Base-by-base conservation (phyloP, 169 alveolate species). In the Cryptosporidium sp. region DNA sequence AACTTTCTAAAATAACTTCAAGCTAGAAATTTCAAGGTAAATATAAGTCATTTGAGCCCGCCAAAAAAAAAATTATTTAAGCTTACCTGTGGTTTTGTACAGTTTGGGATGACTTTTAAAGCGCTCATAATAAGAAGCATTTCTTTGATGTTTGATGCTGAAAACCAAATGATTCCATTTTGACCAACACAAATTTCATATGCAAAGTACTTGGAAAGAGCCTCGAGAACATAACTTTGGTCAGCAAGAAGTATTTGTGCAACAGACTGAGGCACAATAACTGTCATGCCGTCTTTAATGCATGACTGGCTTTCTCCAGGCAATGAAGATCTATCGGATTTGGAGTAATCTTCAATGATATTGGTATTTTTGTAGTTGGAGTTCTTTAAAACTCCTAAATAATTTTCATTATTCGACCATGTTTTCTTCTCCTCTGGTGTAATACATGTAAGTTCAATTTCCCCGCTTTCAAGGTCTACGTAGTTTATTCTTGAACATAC, bases 331-430 rank as follows among this genome's bases (percentile, higher is more conserved):
- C 42, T 65, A 4, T 26, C 72, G 7, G 44, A 35, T 29, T 65
- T 65, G 16, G 72, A 65, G 52, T 65, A 65, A 16, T 80, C 75
- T 10, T 62, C 67, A 10, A 29, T 23, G 12, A 18, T 10, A 29
- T 60, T 37, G n/a, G 21, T 33, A 29, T 80, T 80, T 35, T 42
- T 80, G 23, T 42, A 23, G 56, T 60, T 80, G n/a, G 48, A 39
- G 39, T 80, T 80, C n/a, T 80, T 80, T 29, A 80, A 67, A 14
- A 80, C 44, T 37, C 89, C 89, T 14, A 80, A 58, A 45, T 80
- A 80, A n/a, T 80, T 80, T 65, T 80, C 89, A 29, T 80, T 80
- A 62, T 65, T 80, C 12, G 89, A 62, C 89, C 89, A 80, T 39
- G 75, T 26, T 48, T 56, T 60, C 70, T 80, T 80, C 37, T 80